A percentile compares a stretch with the other conserved stretches of the same genome.
Evolutionary conservation across 2,329 filamentous ascomycete species (phyloP).

Genomic region (Mycosphaerella sp.): DNA sequence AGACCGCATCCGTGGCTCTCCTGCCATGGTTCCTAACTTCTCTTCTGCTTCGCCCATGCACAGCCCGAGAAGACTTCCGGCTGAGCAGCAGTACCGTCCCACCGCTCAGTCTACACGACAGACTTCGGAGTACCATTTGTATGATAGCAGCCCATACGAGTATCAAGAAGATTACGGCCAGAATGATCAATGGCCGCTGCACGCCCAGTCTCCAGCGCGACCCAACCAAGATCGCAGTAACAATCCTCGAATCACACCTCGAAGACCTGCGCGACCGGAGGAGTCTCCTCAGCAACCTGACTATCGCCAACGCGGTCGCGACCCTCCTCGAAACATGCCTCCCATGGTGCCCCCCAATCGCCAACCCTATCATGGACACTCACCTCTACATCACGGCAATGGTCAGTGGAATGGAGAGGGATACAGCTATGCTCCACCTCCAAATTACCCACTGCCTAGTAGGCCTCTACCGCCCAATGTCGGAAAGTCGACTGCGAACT

Average conservation of each 20-base stretch:
- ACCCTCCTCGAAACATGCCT: constrained; percentile 17
- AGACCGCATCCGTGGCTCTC: constrained; percentile 18
- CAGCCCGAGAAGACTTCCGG: constrained; percentile 13
- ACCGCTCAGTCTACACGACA: constrained; percentile 14
- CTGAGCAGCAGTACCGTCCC: constrained; percentile 13
- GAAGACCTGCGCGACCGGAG: constrained; percentile 28
- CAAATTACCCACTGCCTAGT: constrained; percentile 18
- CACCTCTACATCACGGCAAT: constrained; percentile 26
- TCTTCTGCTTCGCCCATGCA: constrained; percentile 9
- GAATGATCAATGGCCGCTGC: constrained; percentile 27
- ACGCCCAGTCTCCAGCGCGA: constrained; percentile 9
- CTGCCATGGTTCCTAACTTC: constrained; percentile 19
- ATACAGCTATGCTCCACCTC: constrained; percentile 23
- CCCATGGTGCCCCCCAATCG: constrained; percentile 5
- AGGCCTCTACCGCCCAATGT: constrained; percentile 14
- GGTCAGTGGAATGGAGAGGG: constrained; percentile 31
- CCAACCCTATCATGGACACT: constrained; percentile 16
- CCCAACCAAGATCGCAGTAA: constrained; percentile 5
- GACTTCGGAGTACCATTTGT: constrained; percentile 19
- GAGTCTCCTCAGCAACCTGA: constrained; percentile 14
- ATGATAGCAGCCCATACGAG: constrained; percentile 27
- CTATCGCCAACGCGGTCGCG: constrained; percentile 11
- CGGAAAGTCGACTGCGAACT: background rate
- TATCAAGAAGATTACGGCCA: constrained; percentile 19
- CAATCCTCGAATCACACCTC: constrained; percentile 22